Percentiles rank a stretch among this genome's conserved stretches.
Evolutionary conservation across 306 rosid genomes (phyloP).

Genomic region (Dalbergia cochinchinensis): DNA sequence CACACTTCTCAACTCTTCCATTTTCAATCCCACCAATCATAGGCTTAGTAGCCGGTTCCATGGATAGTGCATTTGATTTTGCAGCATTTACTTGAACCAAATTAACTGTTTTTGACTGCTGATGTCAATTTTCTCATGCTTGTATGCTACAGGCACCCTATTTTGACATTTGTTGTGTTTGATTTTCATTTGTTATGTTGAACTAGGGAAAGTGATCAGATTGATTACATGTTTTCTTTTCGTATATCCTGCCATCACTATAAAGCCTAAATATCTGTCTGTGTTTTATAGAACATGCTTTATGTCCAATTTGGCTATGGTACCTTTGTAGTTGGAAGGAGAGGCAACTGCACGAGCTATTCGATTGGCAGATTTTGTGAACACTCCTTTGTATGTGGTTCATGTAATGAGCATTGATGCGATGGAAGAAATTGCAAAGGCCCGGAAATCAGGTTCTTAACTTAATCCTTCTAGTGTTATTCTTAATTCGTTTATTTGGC

Average conservation of each 20-base stretch:
- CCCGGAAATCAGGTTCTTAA: slow-evolving; percentile 81
- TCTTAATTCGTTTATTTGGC: slow-evolving; percentile 19
- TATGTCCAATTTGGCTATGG: slow-evolving; percentile 44
- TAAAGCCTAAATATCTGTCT: slow-evolving; percentile 19
- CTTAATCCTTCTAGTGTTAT: slow-evolving; percentile 35
- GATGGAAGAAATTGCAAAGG: slow-evolving; percentile 92
- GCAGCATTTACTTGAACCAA: not conserved
- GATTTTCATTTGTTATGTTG: slow-evolving; percentile 21
- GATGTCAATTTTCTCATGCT: not conserved
- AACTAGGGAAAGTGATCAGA: slow-evolving; percentile 15
- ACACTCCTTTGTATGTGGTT: slow-evolving; percentile 91
- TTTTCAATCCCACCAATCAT: slow-evolving; percentile 9
- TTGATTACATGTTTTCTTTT: slow-evolving; percentile 25
- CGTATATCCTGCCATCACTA: slow-evolving; percentile 26
- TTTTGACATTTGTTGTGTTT: not conserved
- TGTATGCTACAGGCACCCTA: not conserved
- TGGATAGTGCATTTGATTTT: not conserved
- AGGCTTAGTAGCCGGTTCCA: slow-evolving; percentile 7
- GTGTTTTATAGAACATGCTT: slow-evolving; percentile 20
- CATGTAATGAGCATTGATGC: slow-evolving; percentile 99
- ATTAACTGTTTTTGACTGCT: slow-evolving; percentile 27
- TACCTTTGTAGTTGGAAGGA: slow-evolving; percentile 77
- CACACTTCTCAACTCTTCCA: not conserved
- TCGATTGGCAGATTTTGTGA: slow-evolving; percentile 79
- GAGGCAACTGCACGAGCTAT: slow-evolving; percentile 97